phyloP scores from a whole-genome alignment of 2,329 filamentous ascomycete genomes.

The Talaromyces sp. region DNA sequence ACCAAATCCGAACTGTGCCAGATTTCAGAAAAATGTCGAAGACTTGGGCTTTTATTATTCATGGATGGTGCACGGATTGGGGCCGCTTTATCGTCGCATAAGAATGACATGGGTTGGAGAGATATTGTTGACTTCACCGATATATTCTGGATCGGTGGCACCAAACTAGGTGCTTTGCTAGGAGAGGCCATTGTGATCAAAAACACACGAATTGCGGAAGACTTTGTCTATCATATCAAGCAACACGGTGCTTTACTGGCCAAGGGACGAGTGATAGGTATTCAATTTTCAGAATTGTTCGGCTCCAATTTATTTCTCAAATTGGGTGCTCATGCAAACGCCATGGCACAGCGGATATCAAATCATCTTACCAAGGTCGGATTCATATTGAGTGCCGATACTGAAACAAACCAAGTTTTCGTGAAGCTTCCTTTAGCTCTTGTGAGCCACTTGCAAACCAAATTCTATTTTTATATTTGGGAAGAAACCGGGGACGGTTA shows the following conservation, averaged over 20 bases:
- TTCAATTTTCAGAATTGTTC: slow-evolving; percentile 48
- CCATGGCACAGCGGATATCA: slow-evolving; percentile 41
- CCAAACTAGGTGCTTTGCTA: slow-evolving; percentile 47
- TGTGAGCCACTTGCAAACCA: slow-evolving; percentile 35
- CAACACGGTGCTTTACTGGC: slow-evolving; percentile 47
- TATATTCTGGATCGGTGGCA: slow-evolving; percentile 52
- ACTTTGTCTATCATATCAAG: slow-evolving; percentile 48
- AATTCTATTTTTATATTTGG: slow-evolving; percentile 46
- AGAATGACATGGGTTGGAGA: slow-evolving; percentile 39
- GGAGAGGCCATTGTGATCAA: slow-evolving; percentile 49
- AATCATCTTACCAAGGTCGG: slow-evolving; percentile 38
- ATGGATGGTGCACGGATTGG: slow-evolving; percentile 46
- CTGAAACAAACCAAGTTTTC: slow-evolving; percentile 50
- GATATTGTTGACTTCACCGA: slow-evolving; percentile 46
- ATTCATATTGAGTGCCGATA: slow-evolving; percentile 38
- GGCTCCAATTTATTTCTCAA: slow-evolving; percentile 42
- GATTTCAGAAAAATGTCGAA: slow-evolving; percentile 40
- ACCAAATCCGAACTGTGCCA: slow-evolving; percentile 36
- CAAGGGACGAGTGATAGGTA: slow-evolving; percentile 45
- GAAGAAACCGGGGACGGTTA: slow-evolving; percentile 36
- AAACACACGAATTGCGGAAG: slow-evolving; percentile 34
- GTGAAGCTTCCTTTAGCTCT: slow-evolving; percentile 36
- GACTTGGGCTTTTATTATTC: slow-evolving; percentile 38
- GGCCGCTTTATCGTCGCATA: slow-evolving; percentile 37
- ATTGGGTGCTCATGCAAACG: slow-evolving; percentile 41